Evolutionary conservation across 139 green algal genomes (phyloP).

Genomic region (Mesostigma viride): DNA sequence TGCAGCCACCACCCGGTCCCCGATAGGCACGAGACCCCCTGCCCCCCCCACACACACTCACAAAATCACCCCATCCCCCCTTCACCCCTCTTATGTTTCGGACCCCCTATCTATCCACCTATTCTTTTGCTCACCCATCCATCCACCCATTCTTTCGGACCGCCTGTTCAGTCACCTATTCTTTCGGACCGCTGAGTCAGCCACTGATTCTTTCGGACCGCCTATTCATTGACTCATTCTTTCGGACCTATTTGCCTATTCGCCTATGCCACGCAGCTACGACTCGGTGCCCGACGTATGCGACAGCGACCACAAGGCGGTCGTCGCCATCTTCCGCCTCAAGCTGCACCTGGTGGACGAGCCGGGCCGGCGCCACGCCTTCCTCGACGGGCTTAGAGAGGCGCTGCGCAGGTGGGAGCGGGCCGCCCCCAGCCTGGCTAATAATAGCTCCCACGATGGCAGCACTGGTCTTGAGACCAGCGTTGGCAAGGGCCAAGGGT

Average conservation of each 20-base stretch:
- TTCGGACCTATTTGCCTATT: neutral
- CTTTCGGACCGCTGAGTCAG: neutral
- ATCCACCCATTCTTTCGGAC: neutral
- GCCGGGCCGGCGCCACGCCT: neutral
- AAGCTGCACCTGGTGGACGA: conserved; percentile 26
- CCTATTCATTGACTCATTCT: neutral
- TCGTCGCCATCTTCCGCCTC: conserved; percentile 47
- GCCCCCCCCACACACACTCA: too few relatives aligned
- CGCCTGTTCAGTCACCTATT: neutral
- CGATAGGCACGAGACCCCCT: too few relatives aligned
- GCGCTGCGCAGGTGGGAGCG: too few relatives aligned
- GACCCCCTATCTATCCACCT: neutral
- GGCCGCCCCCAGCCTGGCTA: too few relatives aligned
- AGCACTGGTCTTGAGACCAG: too few relatives aligned
- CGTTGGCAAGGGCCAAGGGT: too few relatives aligned
- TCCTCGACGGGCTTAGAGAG: too few relatives aligned
- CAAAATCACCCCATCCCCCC: too few relatives aligned
- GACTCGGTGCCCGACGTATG: conserved; percentile 42
- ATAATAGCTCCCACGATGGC: too few relatives aligned
- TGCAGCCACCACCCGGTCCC: too few relatives aligned
- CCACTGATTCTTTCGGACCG: neutral
- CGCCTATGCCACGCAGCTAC: conserved; percentile 4
- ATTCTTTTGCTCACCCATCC: neutral
- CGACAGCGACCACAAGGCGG: conserved; percentile 89
- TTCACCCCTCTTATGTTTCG: neutral